phyloP scores from a whole-genome alignment of 2,329 filamentous ascomycete genomes.

The Colletotrichum sp. region DNA sequence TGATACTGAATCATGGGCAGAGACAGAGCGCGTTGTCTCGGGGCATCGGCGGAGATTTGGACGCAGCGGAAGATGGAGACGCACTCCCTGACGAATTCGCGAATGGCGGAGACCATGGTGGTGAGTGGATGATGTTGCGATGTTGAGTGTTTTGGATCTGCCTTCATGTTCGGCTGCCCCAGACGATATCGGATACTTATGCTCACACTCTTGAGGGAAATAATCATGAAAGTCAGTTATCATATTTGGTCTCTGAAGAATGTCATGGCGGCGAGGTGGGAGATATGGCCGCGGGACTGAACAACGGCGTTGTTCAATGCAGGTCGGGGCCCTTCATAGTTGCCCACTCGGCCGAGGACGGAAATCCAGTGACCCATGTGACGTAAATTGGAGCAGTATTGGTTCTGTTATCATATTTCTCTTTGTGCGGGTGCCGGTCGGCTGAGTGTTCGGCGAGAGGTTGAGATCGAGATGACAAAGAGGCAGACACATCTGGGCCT shows the following conservation, averaged over 20 bases:
- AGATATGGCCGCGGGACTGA: not conserved
- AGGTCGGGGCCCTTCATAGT: not conserved
- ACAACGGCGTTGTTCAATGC: not conserved
- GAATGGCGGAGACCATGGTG: not conserved
- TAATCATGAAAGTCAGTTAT: not conserved
- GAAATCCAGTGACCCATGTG: not conserved
- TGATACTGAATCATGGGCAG: not conserved
- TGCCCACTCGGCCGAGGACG: not conserved
- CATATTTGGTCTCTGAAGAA: not conserved
- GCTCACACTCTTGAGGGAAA: not conserved
- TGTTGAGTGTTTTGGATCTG: not conserved
- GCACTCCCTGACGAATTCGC: not conserved
- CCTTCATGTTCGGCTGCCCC: rapidly evolving
- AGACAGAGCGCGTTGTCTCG: not conserved
- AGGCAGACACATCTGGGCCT: not conserved
- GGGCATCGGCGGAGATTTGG: not conserved
- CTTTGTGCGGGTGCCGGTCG: not conserved
- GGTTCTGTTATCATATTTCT: not conserved
- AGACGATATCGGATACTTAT: not conserved
- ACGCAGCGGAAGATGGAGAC: not conserved
- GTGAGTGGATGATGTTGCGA: not conserved
- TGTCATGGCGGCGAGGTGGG: rapidly evolving
- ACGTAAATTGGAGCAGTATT: not conserved
- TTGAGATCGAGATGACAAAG: not conserved
- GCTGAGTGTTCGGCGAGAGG: not conserved